Evolutionary conservation across 257 asterid species (phyloP), one percentile per base, ranked within the genome.

Genomic region (Eustoma russellianum): DNA sequence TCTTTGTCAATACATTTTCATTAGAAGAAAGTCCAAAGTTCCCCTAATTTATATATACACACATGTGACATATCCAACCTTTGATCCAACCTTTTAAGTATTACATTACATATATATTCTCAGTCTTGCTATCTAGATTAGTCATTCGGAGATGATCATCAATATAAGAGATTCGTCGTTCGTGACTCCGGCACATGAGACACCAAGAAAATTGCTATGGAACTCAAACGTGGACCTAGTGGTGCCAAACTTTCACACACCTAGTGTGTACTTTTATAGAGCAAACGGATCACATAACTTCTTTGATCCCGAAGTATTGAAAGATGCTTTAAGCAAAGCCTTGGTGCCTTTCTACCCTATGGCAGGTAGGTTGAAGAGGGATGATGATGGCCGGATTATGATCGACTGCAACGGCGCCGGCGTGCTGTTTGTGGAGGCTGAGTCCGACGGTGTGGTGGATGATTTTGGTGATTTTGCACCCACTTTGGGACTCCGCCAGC

Each of bases 241-340:
- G 50, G 98, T 91, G 14, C 98, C 98, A 1, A 91, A 91, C 50
- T 91, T 91, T 79, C 98, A 91, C 76, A 87, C 98, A 2, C 98
- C 98, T 0, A 87, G 98, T 70, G 98, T 91, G 13, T 91, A 91
- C 63, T 87, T 91, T 70, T 87, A 91, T 73, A 77, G 86, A 55
- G 91, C 88, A 5, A 62, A 60, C 11, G 94, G 77, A 5, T 72
- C 83, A 9, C 52, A 48, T 2, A 65, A 74, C 14, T 91, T 91
- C 69, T 91, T 91, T 60, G 83, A 88, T 56, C 57, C 85, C 6
- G 68, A 60, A 45, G 83, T 58, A 65, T 68, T 92, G 12, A 83
- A 79, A 81, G 85, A 51, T 24, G 99, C 93, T 33, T 71, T 92
- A 41, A 73, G 93, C 68, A 74, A 80, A 24, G 94, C 91, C 1